These are phyloP conservation scores for Salix dunnii DNA, from an alignment of 345 rosid genomes.

Conservation along the genomic window DNA sequence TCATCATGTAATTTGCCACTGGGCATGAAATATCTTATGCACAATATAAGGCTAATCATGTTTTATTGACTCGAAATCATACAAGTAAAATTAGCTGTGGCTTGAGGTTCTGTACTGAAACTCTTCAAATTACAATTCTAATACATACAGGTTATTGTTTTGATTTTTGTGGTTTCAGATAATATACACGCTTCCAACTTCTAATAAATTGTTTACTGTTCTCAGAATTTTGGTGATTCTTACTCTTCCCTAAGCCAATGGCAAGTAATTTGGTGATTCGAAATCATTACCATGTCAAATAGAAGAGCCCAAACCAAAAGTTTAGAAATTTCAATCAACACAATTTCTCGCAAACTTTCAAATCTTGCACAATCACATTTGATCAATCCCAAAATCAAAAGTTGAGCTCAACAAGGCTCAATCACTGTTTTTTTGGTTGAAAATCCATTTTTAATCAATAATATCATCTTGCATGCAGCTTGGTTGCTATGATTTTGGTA, in stretches of 20 bases:
- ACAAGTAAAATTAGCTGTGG: background rate
- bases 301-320: background rate
- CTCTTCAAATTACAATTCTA: background rate
- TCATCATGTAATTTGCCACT: background rate
- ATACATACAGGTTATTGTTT: background rate
- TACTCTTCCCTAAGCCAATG: background rate
- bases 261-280: background rate
- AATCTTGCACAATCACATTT: constrained; percentile 7
- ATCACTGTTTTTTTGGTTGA: no score
- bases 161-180: no score
- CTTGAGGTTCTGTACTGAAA: background rate
- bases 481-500: constrained; percentile 45
- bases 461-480: constrained; percentile 35
- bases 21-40: background rate
- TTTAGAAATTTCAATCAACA: background rate
- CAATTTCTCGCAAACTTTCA: constrained; percentile 30
- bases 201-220: background rate
- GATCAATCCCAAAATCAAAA: constrained; percentile 42
- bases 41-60: background rate
- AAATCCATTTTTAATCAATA: no score
- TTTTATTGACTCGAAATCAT: background rate
- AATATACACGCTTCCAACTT: background rate
- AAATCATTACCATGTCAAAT: background rate
- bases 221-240: background rate
- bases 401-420: constrained; percentile 27